Evolutionary conservation across 2,329 filamentous ascomycete genomes (phyloP).

Genomic region (Beauveria asiatica): DNA sequence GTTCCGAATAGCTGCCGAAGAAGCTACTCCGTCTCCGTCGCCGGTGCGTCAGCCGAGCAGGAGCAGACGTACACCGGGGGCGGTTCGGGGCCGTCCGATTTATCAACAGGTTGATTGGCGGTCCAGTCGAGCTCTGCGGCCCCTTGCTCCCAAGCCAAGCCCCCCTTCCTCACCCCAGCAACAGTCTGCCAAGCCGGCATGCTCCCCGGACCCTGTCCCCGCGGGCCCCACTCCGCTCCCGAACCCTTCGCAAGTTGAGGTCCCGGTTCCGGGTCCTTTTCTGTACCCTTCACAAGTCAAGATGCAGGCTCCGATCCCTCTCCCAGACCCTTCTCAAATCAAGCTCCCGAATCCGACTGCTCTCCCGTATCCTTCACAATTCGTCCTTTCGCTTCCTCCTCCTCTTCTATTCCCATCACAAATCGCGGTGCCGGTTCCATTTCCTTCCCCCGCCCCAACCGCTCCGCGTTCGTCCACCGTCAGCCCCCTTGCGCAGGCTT

Average conservation of each 20-base stretch:
- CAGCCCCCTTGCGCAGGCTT: neutral
- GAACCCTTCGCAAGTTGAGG: neutral
- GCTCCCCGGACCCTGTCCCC: neutral
- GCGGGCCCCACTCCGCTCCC: neutral
- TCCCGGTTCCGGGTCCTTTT: neutral
- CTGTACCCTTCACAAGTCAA: too few relatives aligned
- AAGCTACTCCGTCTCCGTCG: neutral
- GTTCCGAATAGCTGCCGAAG: neutral
- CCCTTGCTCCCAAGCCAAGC: neutral
- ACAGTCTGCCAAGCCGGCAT: neutral
- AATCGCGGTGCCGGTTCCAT: too few relatives aligned
- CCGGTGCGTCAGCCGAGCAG: neutral
- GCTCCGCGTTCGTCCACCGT: neutral
- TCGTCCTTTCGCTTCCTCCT: too few relatives aligned
- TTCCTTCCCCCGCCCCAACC: too few relatives aligned
- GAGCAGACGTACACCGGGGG: neutral
- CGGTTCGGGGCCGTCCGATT: neutral
- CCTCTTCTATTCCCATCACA: too few relatives aligned
- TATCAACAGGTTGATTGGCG: neutral
- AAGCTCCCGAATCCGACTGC: too few relatives aligned
- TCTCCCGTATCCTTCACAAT: too few relatives aligned
- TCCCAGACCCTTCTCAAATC: too few relatives aligned
- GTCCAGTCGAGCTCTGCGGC: neutral
- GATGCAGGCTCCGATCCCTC: too few relatives aligned
- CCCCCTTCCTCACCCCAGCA: neutral